phyloP scores from a whole-genome alignment of 2,329 filamentous ascomycete species.

The Neonectria coccinea region DNA sequence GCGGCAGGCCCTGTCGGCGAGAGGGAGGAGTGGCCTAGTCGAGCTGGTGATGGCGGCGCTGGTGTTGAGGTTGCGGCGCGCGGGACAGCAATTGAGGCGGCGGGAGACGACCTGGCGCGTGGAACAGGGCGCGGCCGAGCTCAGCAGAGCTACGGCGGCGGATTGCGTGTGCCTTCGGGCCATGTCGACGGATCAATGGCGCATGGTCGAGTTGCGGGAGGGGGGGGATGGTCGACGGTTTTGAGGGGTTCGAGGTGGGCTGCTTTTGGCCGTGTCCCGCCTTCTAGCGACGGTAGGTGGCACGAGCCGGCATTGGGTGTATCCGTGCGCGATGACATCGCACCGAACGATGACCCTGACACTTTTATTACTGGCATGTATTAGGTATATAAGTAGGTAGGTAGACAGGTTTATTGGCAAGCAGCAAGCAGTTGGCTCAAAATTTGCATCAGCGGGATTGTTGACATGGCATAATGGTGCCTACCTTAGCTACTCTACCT shows the following conservation, averaged over 20 bases:
- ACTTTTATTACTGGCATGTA: background rate
- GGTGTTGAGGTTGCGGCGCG: conserved; percentile 27
- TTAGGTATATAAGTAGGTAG: too few species aligned
- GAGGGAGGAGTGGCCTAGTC: conserved; percentile 13
- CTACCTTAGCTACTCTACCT: too few species aligned
- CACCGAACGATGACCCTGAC: background rate
- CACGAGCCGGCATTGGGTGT: background rate
- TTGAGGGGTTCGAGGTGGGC: conserved; percentile 13
- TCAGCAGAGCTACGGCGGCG: conserved; percentile 44
- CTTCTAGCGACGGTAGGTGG: background rate
- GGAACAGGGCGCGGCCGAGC: conserved; percentile 35
- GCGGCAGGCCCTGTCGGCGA: conserved; percentile 15
- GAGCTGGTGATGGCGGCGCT: conserved; percentile 5
- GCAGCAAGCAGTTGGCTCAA: background rate
- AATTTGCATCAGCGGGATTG: too few species aligned
- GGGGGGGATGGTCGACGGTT: background rate
- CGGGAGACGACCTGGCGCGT: conserved; percentile 23
- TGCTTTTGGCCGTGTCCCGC: conserved; percentile 5
- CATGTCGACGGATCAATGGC: conserved; percentile 48
- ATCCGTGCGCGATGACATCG: conserved; percentile 1
- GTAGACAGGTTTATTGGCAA: too few species aligned
- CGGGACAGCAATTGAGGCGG: conserved; percentile 32
- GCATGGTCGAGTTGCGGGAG: conserved; percentile 37
- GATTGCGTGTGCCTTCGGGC: conserved; percentile 45
- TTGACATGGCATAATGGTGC: too few species aligned